phyloP scores from a whole-genome alignment of 139 green algal genomes.

The Pseudopediastrum boryanum region DNA sequence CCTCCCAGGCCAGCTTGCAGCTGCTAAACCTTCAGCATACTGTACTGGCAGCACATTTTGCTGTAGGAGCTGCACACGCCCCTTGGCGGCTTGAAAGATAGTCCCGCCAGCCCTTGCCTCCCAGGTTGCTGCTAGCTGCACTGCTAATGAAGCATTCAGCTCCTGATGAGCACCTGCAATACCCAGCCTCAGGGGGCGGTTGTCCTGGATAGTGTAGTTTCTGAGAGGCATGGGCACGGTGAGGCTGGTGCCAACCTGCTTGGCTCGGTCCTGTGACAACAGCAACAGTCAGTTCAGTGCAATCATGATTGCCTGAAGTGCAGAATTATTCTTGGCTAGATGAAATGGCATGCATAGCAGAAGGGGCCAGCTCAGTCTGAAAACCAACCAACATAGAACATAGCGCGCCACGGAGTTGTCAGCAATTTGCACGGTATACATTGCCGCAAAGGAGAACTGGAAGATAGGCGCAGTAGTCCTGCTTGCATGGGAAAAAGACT shows the following conservation, averaged over 20 bases:
- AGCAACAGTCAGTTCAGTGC: conserved; percentile 12
- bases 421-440: not conserved
- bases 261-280: conserved; percentile 48
- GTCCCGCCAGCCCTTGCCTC: conserved; percentile 44
- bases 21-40: conserved; percentile 69
- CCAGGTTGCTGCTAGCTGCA: conserved; percentile 77
- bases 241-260: conserved; percentile 42
- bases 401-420: not conserved
- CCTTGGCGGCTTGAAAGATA: not conserved
- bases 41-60: conserved; percentile 45
- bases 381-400: no score
- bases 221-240: conserved; percentile 34
- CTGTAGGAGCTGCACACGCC: conserved; percentile 33
- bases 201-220: not conserved
- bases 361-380: not conserved
- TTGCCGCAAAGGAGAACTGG: not conserved
- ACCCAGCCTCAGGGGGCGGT: conserved; percentile 49
- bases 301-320: not conserved
- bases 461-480: no score
- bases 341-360: not conserved
- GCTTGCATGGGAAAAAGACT: no score
- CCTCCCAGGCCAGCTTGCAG: conserved; percentile 69
- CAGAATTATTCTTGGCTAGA: not conserved
- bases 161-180: conserved; percentile 86
- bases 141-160: conserved; percentile 86